Evolutionary conservation across 2,329 filamentous ascomycete species (phyloP).

Genomic region (Ophiostoma ulmi): DNA sequence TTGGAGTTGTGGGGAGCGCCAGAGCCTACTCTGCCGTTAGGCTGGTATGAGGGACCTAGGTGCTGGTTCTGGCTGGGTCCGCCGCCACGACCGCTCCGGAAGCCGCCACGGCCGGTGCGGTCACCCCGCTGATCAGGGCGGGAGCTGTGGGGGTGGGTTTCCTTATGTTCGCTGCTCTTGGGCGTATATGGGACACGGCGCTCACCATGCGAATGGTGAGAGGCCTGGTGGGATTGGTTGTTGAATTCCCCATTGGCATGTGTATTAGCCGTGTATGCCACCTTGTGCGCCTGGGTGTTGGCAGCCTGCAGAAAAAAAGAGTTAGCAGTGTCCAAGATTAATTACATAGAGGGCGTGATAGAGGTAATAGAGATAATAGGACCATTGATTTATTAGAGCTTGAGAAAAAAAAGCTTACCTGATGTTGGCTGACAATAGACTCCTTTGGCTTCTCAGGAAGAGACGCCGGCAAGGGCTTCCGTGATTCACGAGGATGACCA

Average conservation of each 20-base stretch:
- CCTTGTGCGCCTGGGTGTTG: constrained; percentile 22
- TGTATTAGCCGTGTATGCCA: neutral
- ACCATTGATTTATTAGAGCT: too few relatives aligned
- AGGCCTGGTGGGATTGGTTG: neutral
- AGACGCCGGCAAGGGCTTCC: constrained; percentile 38
- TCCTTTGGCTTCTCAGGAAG: constrained; percentile 43
- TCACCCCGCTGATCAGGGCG: constrained; percentile 37
- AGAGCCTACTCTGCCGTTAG: neutral
- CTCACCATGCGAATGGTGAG: constrained; percentile 18
- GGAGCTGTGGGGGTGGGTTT: constrained; percentile 25
- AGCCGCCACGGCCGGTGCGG: constrained; percentile 40
- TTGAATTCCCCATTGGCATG: constrained; percentile 18
- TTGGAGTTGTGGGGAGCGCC: constrained; percentile 30
- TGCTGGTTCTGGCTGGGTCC: constrained; percentile 3
- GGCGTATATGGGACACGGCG: constrained; percentile 18
- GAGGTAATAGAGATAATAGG: too few relatives aligned
- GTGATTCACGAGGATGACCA: constrained; percentile 40
- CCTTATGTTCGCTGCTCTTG: constrained; percentile 25
- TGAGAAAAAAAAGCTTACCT: constrained; percentile 18
- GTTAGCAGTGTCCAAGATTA: neutral
- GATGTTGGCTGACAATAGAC: constrained; percentile 31
- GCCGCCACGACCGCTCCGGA: constrained; percentile 42
- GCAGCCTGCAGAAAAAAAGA: neutral
- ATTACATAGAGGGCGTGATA: neutral
- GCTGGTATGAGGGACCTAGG: constrained; percentile 4